Percentiles rank a stretch among this genome's conserved stretches.
Conservation (phyloP, 1,139 yeast species). For the Yamadazyma trypodendri region DNA sequence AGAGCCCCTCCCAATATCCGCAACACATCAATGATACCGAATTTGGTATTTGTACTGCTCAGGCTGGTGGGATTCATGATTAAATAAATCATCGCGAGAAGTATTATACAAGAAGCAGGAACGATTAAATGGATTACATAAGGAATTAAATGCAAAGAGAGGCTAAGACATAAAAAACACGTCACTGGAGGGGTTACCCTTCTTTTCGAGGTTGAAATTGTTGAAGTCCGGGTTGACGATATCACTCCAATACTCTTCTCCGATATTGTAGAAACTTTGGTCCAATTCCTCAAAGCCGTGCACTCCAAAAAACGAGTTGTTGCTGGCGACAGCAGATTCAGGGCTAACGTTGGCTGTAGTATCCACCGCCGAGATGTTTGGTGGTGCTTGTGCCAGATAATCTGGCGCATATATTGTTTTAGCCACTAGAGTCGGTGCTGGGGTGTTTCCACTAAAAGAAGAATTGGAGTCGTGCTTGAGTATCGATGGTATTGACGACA, state of each 20-base stretch:
- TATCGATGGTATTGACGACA: too few relatives aligned
- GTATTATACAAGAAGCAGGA: too few relatives aligned
- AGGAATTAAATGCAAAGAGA: background rate
- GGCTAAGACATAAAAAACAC: conserved; percentile 26
- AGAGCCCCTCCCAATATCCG: conserved; percentile 49
- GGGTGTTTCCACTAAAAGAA: too few relatives aligned
- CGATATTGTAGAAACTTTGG: conserved; percentile 30
- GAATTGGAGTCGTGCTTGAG: too few relatives aligned
- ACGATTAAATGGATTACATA: too few relatives aligned
- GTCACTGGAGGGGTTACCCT: conserved; percentile 24
- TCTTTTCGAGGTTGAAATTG: conserved; percentile 35
- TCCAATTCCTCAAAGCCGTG: conserved; percentile 25
- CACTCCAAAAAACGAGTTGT: conserved; percentile 6
- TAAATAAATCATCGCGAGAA: too few relatives aligned
- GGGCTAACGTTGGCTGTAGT: conserved; percentile 1
- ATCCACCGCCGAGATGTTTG: background rate
- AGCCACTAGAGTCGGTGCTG: too few relatives aligned
- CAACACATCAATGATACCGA: conserved; percentile 38
- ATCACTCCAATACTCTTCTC: conserved; percentile 48
- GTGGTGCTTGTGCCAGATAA: too few relatives aligned
- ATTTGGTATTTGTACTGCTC: conserved; percentile 5
- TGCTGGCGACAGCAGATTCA: conserved; percentile 1
- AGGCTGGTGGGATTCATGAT: background rate
- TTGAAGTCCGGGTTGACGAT: conserved; percentile 37
- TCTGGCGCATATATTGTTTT: too few relatives aligned